Evolutionary conservation across 176 grass and related monocot genomes (phyloP).

Genomic region (Paspalum notatum): DNA sequence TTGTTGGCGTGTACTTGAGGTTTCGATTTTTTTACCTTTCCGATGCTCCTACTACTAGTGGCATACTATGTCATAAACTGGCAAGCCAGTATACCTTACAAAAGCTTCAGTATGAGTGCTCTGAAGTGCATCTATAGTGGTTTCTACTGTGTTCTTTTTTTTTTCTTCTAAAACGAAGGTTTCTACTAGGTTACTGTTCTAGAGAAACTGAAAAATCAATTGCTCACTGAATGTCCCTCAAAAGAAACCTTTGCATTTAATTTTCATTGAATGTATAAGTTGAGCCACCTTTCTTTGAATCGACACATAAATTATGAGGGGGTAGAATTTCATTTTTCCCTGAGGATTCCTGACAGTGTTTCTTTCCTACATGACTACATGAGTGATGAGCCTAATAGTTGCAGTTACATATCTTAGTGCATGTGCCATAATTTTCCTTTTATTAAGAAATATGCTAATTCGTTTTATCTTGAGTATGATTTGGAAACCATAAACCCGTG

Average conservation of each 20-base stretch:
- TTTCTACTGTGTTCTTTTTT: neutral
- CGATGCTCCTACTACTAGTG: neutral
- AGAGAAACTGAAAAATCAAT: neutral
- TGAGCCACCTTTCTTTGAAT: neutral
- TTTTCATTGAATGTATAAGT: neutral
- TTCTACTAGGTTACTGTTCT: neutral
- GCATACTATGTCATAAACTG: neutral
- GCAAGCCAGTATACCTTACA: neutral
- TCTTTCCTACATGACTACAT: neutral
- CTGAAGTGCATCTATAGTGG: neutral
- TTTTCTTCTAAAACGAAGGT: too few relatives aligned
- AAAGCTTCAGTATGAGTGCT: neutral
- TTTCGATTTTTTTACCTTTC: too few relatives aligned
- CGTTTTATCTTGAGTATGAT: constrained; percentile 10
- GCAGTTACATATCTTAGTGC: neutral
- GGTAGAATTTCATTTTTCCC: neutral
- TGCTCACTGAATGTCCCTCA: neutral
- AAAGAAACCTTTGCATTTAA: neutral
- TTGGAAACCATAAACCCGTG: neutral
- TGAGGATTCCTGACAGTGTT: neutral
- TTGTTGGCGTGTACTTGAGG: neutral
- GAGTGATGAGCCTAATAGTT: constrained; percentile 9
- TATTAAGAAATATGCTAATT: neutral
- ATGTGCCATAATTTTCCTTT: neutral
- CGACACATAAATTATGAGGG: neutral